These are phyloP conservation scores for Nemania sp. DNA, from an alignment of 2,329 filamentous ascomycete genomes.

Conservation along the genomic window DNA sequence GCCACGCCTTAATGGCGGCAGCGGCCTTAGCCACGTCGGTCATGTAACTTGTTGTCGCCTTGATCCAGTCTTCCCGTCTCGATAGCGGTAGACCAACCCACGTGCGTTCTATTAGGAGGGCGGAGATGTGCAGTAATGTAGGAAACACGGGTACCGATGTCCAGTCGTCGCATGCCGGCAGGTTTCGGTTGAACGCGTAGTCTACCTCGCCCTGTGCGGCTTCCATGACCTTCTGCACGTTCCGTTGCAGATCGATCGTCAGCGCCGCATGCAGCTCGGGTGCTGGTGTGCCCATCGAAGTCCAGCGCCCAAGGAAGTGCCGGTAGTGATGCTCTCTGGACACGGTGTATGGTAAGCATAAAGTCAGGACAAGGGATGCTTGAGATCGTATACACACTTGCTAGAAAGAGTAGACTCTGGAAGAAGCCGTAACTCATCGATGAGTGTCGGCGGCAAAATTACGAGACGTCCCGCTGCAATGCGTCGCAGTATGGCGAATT, in stretches of 20 bases:
- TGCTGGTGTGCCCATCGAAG: neutral
- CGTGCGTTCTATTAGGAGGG: neutral
- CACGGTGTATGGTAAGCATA: neutral
- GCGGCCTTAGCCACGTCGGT: neutral
- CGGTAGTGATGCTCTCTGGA: neutral
- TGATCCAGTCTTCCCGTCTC: neutral
- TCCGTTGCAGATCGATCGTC: neutral
- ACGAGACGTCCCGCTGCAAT: slow-evolving; percentile 1
- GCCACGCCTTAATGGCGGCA: neutral
- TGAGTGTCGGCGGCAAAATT: neutral
- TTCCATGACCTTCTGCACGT: slow-evolving; percentile 2
- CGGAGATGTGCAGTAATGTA: neutral
- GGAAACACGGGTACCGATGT: neutral
- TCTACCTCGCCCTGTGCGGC: slow-evolving; percentile 1
- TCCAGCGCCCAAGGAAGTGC: neutral
- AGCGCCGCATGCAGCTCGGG: neutral
- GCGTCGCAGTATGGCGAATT: slow-evolving; percentile 3
- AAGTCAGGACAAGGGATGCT: neutral
- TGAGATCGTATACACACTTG: neutral
- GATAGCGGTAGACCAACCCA: slow-evolving; percentile 1
- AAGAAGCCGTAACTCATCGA: neutral
- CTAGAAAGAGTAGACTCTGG: slow-evolving; percentile 1
- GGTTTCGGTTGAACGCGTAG: neutral
- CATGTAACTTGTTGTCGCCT: neutral
- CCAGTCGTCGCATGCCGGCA: neutral